Percentiles rank a stretch among this genome's conserved stretches.
phyloP scores from a whole-genome alignment of 2,329 filamentous ascomycete genomes.

The Epicoccum nigrum region DNA sequence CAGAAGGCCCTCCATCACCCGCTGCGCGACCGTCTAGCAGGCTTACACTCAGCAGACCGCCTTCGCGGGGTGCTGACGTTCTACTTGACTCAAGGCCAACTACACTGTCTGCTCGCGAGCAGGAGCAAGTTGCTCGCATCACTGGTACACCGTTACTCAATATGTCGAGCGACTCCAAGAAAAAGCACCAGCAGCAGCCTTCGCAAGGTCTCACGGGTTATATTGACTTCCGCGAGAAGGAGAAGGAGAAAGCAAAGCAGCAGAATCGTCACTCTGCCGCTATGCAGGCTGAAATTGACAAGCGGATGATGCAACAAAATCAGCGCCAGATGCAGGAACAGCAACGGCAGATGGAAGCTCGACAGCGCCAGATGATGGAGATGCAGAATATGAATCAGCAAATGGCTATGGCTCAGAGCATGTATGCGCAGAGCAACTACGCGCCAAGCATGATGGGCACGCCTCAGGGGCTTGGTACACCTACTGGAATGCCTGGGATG shows the following conservation, averaged over 20 bases:
- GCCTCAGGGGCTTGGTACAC: conserved; percentile 27
- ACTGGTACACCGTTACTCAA: conserved; percentile 79
- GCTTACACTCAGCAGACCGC: conserved; percentile 49
- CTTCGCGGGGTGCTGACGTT: conserved; percentile 64
- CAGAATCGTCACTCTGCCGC: conserved; percentile 39
- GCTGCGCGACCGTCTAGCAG: conserved; percentile 38
- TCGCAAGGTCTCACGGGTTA: conserved; percentile 72
- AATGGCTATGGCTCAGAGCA: conserved; percentile 31
- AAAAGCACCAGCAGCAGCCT: conserved; percentile 49
- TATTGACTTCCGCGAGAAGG: conserved; percentile 79
- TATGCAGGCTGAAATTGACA: conserved; percentile 47
- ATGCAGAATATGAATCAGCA: conserved; percentile 38
- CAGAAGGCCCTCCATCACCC: conserved; percentile 29
- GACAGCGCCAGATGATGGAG: conserved; percentile 34
- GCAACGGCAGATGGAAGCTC: conserved; percentile 34
- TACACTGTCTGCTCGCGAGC: conserved; percentile 82
- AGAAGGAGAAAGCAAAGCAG: conserved; percentile 58
- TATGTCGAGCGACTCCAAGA: conserved; percentile 60
- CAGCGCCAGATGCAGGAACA: conserved; percentile 40
- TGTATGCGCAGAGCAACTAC: conserved; percentile 30
- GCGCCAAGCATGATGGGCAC: conserved; percentile 30
- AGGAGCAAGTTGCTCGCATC: conserved; percentile 83
- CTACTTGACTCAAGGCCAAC: conserved; percentile 61
- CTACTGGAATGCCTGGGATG: conserved; percentile 28
- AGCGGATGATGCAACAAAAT: conserved; percentile 41